Base-by-base conservation (phyloP, 2,329 filamentous ascomycete species). In the Scedosporium apiospermum region DNA sequence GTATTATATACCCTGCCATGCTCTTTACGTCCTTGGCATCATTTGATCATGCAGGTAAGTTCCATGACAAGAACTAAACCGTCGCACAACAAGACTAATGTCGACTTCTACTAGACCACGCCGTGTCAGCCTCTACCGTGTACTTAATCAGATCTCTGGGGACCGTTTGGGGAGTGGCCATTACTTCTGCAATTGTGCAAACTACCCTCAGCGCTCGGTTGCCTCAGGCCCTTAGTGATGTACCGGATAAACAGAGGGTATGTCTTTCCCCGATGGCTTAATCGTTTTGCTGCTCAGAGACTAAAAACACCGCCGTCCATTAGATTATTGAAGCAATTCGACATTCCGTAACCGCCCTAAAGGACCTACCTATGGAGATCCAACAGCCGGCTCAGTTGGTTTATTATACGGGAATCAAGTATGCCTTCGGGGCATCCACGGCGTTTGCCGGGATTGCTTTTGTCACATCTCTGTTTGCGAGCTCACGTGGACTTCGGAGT, bases 111-210 rank as follows among this genome's bases (percentile, higher is more conserved):
- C 1, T 34, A 86, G 85, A 87, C 61, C 84, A 88, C 67, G 84
- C 84, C 10, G 84, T 87, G 1, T 82, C 81, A 0, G 80, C 84
- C 2, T 87, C 84, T 1, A 86, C 82, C 0, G 81, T 86, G 6
- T 88, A 88, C 69, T 77, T 88, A 21, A 80, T 88, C 53, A 80
- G 85, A 27, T 87, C 84, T 0, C 73, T 88, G 3, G 85, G 85
- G 1, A 82, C 80, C 0, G 84, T 88, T 16, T 88, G 83, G 80
- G 85, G 85, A 9, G 85, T 88, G 1, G 84, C 85, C 0, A 75
- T 84, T 42, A 83, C 83, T 0, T 85, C 84, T 7, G 80, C 84
- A 6, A 84, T 88, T 55, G 77, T 86, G 41, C 85, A 88, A 71
- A 88, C 83, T 63, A 82, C 81, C 62, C 76, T 88, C 66, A 82